Conservation (phyloP, 2,329 filamentous ascomycete species). For the Fusarium sp. region DNA sequence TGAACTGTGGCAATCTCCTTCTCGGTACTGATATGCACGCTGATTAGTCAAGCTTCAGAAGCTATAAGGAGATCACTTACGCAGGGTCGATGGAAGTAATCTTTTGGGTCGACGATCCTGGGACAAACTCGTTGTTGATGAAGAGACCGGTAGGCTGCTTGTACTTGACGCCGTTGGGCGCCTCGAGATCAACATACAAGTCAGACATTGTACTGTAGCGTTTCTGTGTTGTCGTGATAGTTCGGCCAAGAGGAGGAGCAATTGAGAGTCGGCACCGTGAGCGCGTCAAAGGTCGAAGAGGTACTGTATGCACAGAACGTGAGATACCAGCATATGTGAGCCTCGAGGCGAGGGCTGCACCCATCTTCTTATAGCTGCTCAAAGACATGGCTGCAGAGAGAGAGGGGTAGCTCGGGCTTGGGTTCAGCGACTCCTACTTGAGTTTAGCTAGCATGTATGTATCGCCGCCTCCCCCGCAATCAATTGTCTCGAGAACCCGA, state of each 20-base stretch:
- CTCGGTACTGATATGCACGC: slow-evolving; percentile 40
- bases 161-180: slow-evolving; percentile 82
- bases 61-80: slow-evolving; percentile 24
- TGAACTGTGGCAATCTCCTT: slow-evolving; percentile 46
- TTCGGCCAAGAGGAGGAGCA: slow-evolving; percentile 8
- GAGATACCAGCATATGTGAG: slow-evolving; percentile 1
- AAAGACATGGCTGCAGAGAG: slow-evolving; percentile 16
- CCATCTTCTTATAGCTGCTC: slow-evolving; percentile 39
- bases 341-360: slow-evolving; percentile 27
- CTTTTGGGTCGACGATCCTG: slow-evolving; percentile 41
- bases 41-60: background rate
- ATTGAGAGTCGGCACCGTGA: slow-evolving; percentile 23
- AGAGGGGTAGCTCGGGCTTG: slow-evolving; percentile 29
- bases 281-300: slow-evolving; percentile 6
- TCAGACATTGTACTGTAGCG: slow-evolving; percentile 40
- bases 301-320: slow-evolving; percentile 7
- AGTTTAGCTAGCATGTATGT: slow-evolving; percentile 19
- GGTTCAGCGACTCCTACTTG: slow-evolving; percentile 2
- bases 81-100: slow-evolving; percentile 48
- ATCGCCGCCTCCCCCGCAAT: slow-evolving; percentile 22
- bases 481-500: slow-evolving; percentile 7
- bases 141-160: slow-evolving; percentile 79
- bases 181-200: slow-evolving; percentile 69
- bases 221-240: slow-evolving; percentile 19
- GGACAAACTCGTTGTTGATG: slow-evolving; percentile 87